Conservation (phyloP, 768 basidiomycete species). For the Mycena latifolia region DNA sequence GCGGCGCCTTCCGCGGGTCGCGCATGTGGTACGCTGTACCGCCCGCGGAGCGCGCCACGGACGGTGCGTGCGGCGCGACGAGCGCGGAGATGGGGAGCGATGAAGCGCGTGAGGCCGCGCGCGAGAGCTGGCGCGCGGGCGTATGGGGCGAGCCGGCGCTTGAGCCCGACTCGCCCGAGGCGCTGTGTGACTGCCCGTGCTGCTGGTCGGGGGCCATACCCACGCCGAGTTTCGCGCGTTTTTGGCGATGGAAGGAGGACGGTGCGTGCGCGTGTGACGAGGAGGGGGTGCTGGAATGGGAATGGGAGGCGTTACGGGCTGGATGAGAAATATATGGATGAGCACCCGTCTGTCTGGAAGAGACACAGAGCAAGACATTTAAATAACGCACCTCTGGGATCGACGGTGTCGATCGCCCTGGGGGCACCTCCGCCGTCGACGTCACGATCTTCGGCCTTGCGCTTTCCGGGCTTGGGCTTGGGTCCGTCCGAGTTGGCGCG, state of each 20-base stretch:
- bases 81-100: slow-evolving; percentile 85
- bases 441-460: slow-evolving; percentile 23
- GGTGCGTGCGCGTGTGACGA: slow-evolving; percentile 71
- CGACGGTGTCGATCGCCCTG: slow-evolving; percentile 18
- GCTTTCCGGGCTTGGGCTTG: slow-evolving; percentile 17
- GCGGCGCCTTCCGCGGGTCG: slow-evolving; percentile 79
- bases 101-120: slow-evolving; percentile 62
- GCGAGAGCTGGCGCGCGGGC: slow-evolving; percentile 38
- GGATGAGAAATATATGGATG: not conserved
- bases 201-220: slow-evolving; percentile 48
- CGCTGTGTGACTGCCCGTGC: slow-evolving; percentile 59
- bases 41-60: slow-evolving; percentile 60
- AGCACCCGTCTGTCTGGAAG: not conserved
- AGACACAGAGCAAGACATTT: not conserved
- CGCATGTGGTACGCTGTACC: slow-evolving; percentile 72
- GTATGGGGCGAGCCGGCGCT: slow-evolving; percentile 38
- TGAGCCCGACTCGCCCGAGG: slow-evolving; percentile 46
- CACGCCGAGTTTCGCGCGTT: slow-evolving; percentile 72
- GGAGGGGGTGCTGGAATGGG: slow-evolving; percentile 50
- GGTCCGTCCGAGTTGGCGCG: slow-evolving; percentile 13
- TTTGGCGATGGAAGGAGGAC: slow-evolving; percentile 75
- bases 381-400: slow-evolving; percentile 25
- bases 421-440: slow-evolving; percentile 13
- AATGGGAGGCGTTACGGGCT: slow-evolving; percentile 55
- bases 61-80: slow-evolving; percentile 84